These are phyloP conservation scores for Mycena rebaudengoi DNA, from an alignment of 768 basidiomycete species.

Conservation along the genomic window DNA sequence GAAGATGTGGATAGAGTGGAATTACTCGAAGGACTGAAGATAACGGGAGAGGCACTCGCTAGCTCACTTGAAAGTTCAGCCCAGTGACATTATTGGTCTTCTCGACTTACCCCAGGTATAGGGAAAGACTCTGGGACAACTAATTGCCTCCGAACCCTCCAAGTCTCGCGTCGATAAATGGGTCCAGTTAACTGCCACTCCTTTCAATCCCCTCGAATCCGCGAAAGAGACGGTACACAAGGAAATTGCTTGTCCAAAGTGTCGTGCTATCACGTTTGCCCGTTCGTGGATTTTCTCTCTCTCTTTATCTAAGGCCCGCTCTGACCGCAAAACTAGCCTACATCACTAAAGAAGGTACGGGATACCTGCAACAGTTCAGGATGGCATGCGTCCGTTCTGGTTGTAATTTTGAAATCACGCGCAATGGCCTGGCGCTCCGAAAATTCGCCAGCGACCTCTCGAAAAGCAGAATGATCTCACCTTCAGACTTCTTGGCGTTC, in stretches of 20 bases:
- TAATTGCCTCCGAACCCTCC: constrained; percentile 16
- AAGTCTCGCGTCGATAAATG: constrained; percentile 25
- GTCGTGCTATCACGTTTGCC: constrained; percentile 27
- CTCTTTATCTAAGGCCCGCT: too few species aligned
- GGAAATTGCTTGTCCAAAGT: constrained; percentile 39
- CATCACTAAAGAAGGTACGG: constrained; percentile 48
- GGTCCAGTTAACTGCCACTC: constrained; percentile 22
- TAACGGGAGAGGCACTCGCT: neutral
- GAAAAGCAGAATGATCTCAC: constrained; percentile 24
- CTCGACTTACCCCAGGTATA: neutral
- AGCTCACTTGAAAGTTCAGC: constrained; percentile 26
- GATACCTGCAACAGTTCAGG: constrained; percentile 58
- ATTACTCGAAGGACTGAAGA: neutral
- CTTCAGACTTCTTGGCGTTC: constrained; percentile 41
- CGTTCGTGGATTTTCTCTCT: constrained; percentile 31
- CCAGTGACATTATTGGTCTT: neutral
- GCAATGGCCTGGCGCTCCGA: constrained; percentile 48
- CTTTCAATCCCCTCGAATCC: constrained; percentile 30
- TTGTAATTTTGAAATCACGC: constrained; percentile 52
- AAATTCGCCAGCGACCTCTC: constrained; percentile 54
- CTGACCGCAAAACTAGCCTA: constrained; percentile 43
- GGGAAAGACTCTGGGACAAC: neutral
- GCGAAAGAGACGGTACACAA: constrained; percentile 19
- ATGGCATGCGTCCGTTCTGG: constrained; percentile 36
- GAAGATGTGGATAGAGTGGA: constrained; percentile 38